These are phyloP conservation scores for Ustilago loliicola DNA, from an alignment of 1,284 basidiomycete genomes.

Conservation along the genomic window DNA sequence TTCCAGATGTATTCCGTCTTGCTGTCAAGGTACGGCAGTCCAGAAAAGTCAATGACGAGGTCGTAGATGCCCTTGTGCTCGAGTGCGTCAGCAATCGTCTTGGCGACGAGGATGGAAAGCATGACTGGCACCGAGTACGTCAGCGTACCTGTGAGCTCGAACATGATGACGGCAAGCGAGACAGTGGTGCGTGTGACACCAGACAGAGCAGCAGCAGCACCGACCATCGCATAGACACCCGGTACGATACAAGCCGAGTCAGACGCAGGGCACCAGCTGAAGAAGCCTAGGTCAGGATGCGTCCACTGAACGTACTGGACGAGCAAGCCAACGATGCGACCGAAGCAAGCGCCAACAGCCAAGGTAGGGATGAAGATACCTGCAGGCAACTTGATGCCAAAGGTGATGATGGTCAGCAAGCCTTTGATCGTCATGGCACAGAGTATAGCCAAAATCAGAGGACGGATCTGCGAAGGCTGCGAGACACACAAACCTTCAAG, in stretches of 20 bases:
- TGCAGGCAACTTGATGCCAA: conserved; percentile 81
- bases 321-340: conserved; percentile 86
- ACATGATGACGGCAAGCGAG: conserved; percentile 95
- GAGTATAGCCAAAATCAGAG: conserved; percentile 78
- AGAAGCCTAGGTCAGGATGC: conserved; percentile 77
- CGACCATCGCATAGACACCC: conserved; percentile 85
- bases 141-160: conserved; percentile 93
- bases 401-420: conserved; percentile 88
- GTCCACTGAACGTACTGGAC: conserved; percentile 83
- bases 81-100: conserved; percentile 84
- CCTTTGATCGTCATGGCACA: conserved; percentile 75
- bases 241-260: conserved; percentile 75
- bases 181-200: conserved; percentile 84
- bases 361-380: conserved; percentile 97
- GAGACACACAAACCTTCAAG: conserved; percentile 80
- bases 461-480: conserved; percentile 78
- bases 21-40: conserved; percentile 84
- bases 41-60: conserved; percentile 83
- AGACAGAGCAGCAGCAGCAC: conserved; percentile 82
- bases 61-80: conserved; percentile 97
- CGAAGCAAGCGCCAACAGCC: conserved; percentile 93
- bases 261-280: conserved; percentile 71
- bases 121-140: conserved; percentile 96
- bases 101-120: conserved; percentile 86
- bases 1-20: conserved; percentile 89